A percentile compares a stretch with the other conserved stretches of the same genome.
Conservation (phyloP, 352 stramenopile genomes). For the Globisporangium nagaii region DNA sequence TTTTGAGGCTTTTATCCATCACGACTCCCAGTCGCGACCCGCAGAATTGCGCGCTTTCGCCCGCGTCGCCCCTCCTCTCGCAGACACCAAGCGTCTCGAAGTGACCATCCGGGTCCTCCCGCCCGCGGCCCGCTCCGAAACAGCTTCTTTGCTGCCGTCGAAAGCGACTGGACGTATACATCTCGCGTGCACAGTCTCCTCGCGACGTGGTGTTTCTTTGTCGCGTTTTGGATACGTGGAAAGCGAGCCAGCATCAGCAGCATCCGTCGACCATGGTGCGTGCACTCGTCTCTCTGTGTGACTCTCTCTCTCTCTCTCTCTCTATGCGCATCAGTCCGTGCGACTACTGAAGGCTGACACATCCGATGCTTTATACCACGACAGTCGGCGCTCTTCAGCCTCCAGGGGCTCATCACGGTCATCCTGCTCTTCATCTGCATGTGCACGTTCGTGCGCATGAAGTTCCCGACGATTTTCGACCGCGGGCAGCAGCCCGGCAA, state of each 20-base stretch:
- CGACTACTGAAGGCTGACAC: background rate
- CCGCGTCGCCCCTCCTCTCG: background rate
- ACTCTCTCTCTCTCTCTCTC: background rate
- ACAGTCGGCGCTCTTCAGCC: constrained; percentile 96
- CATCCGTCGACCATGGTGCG: constrained; percentile 8
- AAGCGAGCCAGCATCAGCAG: background rate
- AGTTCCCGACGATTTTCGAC: constrained; percentile 95
- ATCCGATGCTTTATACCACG: background rate
- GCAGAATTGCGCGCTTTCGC: background rate
- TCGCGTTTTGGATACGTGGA: background rate
- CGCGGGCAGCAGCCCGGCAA: constrained; percentile 71
- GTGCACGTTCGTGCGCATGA: constrained; percentile 95
- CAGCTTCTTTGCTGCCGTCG: constrained; percentile 6
- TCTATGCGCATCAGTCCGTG: background rate
- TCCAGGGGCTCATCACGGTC: constrained; percentile 95
- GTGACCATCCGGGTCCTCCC: constrained; percentile 14
- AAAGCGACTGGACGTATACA: constrained; percentile 12
- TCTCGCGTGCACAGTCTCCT: constrained; percentile 6
- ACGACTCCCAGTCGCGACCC: background rate
- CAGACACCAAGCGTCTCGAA: background rate
- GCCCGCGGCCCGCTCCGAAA: background rate
- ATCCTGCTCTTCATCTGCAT: constrained; percentile 97
- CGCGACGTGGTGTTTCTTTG: background rate
- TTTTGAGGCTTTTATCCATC: constrained; percentile 1
- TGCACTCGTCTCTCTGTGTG: too few species aligned